Conservation (phyloP, 2,329 filamentous ascomycete species). For the Claviceps capensis region DNA sequence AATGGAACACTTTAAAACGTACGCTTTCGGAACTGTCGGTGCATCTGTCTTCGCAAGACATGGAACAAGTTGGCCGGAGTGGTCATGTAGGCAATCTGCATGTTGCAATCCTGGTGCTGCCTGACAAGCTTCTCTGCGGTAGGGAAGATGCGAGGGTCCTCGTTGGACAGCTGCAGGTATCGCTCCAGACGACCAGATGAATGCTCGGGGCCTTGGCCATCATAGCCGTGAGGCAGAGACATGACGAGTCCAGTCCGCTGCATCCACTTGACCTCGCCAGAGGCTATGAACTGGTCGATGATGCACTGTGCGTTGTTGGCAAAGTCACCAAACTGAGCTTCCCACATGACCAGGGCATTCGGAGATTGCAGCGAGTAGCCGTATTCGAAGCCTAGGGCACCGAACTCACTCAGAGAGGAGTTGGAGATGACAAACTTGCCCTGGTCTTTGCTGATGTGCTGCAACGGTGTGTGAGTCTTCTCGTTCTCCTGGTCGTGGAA, state of each 20-base stretch:
- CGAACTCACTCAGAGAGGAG: conserved; percentile 64
- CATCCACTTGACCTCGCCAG: conserved; percentile 96
- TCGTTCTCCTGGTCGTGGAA: conserved; percentile 96
- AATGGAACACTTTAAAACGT: conserved; percentile 17
- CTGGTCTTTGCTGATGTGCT: conserved; percentile 81
- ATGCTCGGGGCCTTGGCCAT: conserved; percentile 96
- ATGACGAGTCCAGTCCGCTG: conserved; percentile 94
- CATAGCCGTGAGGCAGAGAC: conserved; percentile 93
- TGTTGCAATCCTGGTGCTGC: conserved; percentile 99
- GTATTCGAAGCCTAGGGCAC: conserved; percentile 89
- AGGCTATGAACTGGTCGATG: conserved; percentile 97
- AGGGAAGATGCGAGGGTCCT: conserved; percentile 90
- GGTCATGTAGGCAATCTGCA: conserved; percentile 98
- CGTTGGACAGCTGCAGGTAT: conserved; percentile 93
- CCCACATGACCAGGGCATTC: conserved; percentile 97
- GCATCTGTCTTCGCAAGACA: conserved; percentile 90
- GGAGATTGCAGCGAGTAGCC: conserved; percentile 95
- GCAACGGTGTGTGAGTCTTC: conserved; percentile 80
- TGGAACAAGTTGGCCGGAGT: conserved; percentile 94
- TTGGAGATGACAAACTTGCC: conserved; percentile 94
- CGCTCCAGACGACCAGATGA: conserved; percentile 95
- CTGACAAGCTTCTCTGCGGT: conserved; percentile 77
- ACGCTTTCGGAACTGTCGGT: conserved; percentile 99
- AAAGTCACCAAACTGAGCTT: conserved; percentile 98
- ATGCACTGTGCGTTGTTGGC: conserved; percentile 99